Conservation (phyloP, 305 asterid species). For the Fraxinus angustifolia region DNA sequence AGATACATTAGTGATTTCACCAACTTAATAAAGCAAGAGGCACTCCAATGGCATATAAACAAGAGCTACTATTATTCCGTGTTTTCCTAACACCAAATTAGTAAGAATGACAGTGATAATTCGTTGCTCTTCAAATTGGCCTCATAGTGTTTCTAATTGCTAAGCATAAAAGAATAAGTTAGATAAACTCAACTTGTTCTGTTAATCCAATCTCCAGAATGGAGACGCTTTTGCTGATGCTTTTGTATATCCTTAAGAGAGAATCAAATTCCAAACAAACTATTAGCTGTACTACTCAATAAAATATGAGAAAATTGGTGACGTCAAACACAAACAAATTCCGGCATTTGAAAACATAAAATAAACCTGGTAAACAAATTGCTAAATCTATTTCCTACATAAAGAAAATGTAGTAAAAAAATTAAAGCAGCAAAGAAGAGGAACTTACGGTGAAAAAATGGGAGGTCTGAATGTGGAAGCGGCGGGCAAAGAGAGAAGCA, state of each 20-base stretch:
- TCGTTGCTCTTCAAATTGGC: neutral
- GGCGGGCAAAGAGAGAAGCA: conserved; percentile 21
- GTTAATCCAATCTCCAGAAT: neutral
- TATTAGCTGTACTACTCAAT: neutral
- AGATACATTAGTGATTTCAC: neutral
- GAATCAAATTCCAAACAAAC: neutral
- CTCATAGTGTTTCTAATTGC: neutral
- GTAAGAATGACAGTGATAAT: neutral
- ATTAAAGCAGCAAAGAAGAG: neutral
- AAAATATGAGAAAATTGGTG: neutral
- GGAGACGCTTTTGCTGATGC: neutral
- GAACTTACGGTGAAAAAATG: conserved; percentile 32
- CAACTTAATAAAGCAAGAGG: neutral
- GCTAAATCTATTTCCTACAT: neutral
- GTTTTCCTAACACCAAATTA: neutral
- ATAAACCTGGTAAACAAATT: neutral
- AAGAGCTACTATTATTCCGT: neutral
- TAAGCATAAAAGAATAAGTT: neutral
- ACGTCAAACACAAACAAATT: neutral
- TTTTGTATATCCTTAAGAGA: neutral
- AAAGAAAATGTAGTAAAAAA: neutral
- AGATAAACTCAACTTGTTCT: neutral
- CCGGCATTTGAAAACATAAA: neutral
- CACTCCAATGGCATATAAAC: conserved; percentile 1
- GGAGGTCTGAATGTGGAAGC: conserved; percentile 22